Percentiles rank a stretch among this genome's conserved stretches.
Conservation (phyloP, 306 rosid genomes). For the Prosopis cineraria region DNA sequence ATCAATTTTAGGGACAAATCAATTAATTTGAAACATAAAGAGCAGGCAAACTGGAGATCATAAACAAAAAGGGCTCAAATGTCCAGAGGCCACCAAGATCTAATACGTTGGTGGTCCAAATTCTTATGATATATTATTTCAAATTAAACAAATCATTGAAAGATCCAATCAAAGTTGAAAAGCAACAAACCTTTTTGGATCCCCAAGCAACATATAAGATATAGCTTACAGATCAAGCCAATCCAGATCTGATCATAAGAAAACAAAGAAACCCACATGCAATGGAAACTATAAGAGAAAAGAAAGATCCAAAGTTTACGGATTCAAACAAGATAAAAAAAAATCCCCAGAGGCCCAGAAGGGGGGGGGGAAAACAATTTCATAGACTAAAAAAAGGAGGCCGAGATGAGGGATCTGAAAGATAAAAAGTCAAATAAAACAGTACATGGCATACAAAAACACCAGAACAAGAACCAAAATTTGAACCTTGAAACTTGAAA, state of each 20-base stretch:
- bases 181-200: not conserved
- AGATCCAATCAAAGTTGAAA: not conserved
- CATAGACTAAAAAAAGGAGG: no score
- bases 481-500: not conserved
- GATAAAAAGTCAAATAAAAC: not conserved
- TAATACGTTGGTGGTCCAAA: not conserved
- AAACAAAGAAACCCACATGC: not conserved
- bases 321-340: not conserved
- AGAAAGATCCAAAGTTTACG: slow-evolving; percentile 9
- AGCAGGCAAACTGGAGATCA: not conserved
- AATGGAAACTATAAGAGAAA: not conserved
- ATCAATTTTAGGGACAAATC: not conserved
- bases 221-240: slow-evolving; percentile 20
- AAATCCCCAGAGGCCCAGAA: not conserved
- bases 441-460: not conserved
- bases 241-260: not conserved
- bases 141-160: not conserved
- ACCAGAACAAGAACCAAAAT: not conserved
- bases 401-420: not conserved
- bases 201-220: not conserved
- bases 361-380: no score
- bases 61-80: not conserved
- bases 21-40: not conserved
- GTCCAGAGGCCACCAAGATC: not conserved
- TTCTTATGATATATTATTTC: not conserved